Evolutionary conservation across 2,329 filamentous ascomycete genomes (phyloP), one percentile per base, ranked within the genome.

Genomic region (Ploettnerulaceae sp.): DNA sequence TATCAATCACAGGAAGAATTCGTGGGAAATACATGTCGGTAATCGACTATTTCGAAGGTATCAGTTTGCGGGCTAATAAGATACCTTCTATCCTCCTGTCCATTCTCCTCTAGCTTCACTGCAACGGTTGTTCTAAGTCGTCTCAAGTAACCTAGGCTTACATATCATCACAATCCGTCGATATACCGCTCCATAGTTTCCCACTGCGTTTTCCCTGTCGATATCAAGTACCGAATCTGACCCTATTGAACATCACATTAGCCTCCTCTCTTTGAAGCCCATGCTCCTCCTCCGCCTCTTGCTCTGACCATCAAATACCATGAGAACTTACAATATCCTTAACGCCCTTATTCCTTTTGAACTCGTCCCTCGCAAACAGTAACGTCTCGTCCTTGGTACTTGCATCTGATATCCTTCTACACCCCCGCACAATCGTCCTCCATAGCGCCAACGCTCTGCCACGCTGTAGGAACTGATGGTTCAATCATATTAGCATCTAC

Each of bases 121-220:
- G n/a, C n/a, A 12, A 34, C 32, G 18, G 32, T 5, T 7, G 25
- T 15, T 32, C 18, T 5, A 14, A 14, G 29, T 26, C 4, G n/a
- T 7, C 15, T 21, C 18, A 24, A 15, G 8, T 28, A 20, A 14
- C n/a, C 24, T 17, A 11, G 2, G 14, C 7, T n/a, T n/a, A n/a
- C n/a, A n/a, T n/a, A n/a, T n/a, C n/a, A 34, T 62, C 42, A 76
- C 61, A 74, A 59, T 32, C 72, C 71, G 48, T 67, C 65, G 61
- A 79, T 74, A 65, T 76, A 77, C 55, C 73, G 67, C 65, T 75
- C 77, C 74, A 82, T 81, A 43, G 64, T 70, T 57, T 83, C 76
- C 79, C 79, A 83, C 60, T 83, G 75, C 20, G 77, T 79, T 66
- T 80, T 82, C 43, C 80, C 80, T 3, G 75, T 82, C 7, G 79